Conservation (phyloP, 495 filamentous ascomycete genomes). For the Clohesyomyces aquaticus region DNA sequence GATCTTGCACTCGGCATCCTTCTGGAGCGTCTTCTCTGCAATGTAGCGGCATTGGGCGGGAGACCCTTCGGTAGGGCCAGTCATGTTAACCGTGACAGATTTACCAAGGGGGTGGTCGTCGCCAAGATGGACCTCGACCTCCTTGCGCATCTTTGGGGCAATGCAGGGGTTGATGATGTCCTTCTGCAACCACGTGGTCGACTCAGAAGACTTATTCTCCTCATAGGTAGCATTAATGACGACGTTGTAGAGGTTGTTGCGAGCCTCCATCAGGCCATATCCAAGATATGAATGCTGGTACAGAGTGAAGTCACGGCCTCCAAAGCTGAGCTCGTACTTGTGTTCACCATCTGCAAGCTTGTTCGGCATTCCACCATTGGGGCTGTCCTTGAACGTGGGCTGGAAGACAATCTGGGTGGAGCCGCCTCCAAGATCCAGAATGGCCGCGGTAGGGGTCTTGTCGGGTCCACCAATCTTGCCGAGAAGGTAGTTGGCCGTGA, state of each 20-base stretch:
- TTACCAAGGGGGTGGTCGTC: constrained; percentile 64
- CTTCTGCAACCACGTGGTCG: constrained; percentile 59
- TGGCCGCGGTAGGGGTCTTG: constrained; percentile 83
- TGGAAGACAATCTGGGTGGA: constrained; percentile 98
- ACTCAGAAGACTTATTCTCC: constrained; percentile 51
- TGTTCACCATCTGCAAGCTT: constrained; percentile 87
- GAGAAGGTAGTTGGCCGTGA: constrained; percentile 96
- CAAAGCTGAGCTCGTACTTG: constrained; percentile 91
- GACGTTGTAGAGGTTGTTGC: constrained; percentile 76
- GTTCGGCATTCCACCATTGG: constrained; percentile 82
- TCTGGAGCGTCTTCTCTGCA: constrained; percentile 87
- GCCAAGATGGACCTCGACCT: constrained; percentile 68
- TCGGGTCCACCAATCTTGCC: constrained; percentile 96
- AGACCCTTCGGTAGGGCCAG: constrained; percentile 70
- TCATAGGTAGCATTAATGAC: constrained; percentile 66
- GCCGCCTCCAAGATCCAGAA: constrained; percentile 95
- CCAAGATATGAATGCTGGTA: constrained; percentile 99
- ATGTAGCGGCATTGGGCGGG: constrained; percentile 87
- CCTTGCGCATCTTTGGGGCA: constrained; percentile 71
- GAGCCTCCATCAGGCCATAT: constrained; percentile 94
- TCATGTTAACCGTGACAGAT: constrained; percentile 75
- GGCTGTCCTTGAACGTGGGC: constrained; percentile 78
- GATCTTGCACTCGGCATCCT: constrained; percentile 79
- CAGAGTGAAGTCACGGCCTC: constrained; percentile 86
- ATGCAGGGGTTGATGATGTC: constrained; percentile 89